phyloP scores from a whole-genome alignment of 2,329 filamentous ascomycete species.

The Scedosporium minutisporum region DNA sequence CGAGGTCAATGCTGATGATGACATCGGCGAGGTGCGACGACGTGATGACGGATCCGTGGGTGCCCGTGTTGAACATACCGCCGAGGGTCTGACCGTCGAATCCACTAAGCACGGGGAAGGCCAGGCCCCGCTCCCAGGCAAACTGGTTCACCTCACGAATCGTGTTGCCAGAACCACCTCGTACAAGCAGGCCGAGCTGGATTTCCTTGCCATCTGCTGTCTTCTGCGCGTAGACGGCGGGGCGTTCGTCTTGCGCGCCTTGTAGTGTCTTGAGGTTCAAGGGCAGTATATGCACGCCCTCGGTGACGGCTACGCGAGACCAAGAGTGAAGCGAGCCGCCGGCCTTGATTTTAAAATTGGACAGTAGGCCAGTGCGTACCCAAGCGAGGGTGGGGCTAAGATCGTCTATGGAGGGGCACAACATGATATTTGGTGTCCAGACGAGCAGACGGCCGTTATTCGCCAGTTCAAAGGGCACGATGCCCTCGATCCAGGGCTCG shows the following conservation, averaged over 20 bases:
- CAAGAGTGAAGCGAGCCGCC: constrained; percentile 5
- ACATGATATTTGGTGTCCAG: constrained; percentile 4
- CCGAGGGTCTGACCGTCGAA: constrained; percentile 8
- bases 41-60: constrained; percentile 6
- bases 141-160: constrained; percentile 5
- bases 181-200: not conserved
- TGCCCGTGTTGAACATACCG: constrained; percentile 7
- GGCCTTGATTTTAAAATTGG: constrained; percentile 3
- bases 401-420: constrained; percentile 4
- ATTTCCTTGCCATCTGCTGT: not conserved
- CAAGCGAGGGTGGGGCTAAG: constrained; percentile 2
- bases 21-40: constrained; percentile 3
- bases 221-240: not conserved
- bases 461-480: constrained; percentile 2
- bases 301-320: constrained; percentile 3
- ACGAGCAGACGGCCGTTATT: constrained; percentile 5
- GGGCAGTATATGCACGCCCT: constrained; percentile 1
- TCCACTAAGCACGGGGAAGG: constrained; percentile 5
- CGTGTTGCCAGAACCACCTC: constrained; percentile 4
- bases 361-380: constrained; percentile 1
- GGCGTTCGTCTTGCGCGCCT: not conserved
- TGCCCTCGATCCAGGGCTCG: constrained; percentile 1
- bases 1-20: constrained; percentile 5
- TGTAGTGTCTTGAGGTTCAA: constrained; percentile 2
- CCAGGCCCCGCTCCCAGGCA: constrained; percentile 4